Evolutionary conservation across 768 basidiomycete genomes (phyloP).

Genomic region (Mycena rebaudengoi): DNA sequence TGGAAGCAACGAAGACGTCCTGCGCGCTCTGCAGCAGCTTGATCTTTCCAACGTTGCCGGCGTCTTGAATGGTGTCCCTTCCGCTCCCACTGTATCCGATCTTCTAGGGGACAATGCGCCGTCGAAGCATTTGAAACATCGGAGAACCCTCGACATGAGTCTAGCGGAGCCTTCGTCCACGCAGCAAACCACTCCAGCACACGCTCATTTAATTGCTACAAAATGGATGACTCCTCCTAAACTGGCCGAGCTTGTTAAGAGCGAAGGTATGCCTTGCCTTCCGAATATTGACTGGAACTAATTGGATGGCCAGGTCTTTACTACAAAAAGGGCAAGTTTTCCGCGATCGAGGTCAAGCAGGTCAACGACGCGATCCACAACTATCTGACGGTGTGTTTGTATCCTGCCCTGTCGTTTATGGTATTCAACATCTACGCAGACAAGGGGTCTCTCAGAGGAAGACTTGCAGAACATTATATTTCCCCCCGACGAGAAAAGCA

Average conservation of each 20-base stretch:
- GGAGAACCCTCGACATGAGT: constrained; percentile 51
- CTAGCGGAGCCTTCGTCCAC: constrained; percentile 48
- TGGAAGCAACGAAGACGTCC: constrained; percentile 75
- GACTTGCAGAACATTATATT: constrained; percentile 74
- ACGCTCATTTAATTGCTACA: constrained; percentile 75
- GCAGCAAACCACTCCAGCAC: constrained; percentile 57
- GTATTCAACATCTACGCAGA: constrained; percentile 48
- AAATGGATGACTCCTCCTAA: constrained; percentile 82
- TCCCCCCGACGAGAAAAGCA: constrained; percentile 66
- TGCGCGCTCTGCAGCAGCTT: constrained; percentile 76
- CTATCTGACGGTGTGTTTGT: constrained; percentile 53
- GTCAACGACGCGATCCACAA: constrained; percentile 69
- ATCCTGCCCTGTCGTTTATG: background rate
- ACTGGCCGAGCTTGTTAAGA: constrained; percentile 71
- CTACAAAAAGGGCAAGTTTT: constrained; percentile 90
- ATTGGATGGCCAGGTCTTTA: constrained; percentile 75
- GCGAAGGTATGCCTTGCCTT: constrained; percentile 57
- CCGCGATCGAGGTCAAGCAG: constrained; percentile 77
- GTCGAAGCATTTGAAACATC: constrained; percentile 35
- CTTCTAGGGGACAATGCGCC: constrained; percentile 35
- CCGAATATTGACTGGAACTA: constrained; percentile 3
- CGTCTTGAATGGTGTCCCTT: constrained; percentile 70
- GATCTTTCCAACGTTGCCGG: constrained; percentile 76
- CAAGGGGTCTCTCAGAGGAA: constrained; percentile 53
- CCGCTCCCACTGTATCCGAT: constrained; percentile 54